A percentile compares a stretch with the other conserved stretches of the same genome.
Conservation (phyloP, 345 rosid genomes). For the Populus davidiana region DNA sequence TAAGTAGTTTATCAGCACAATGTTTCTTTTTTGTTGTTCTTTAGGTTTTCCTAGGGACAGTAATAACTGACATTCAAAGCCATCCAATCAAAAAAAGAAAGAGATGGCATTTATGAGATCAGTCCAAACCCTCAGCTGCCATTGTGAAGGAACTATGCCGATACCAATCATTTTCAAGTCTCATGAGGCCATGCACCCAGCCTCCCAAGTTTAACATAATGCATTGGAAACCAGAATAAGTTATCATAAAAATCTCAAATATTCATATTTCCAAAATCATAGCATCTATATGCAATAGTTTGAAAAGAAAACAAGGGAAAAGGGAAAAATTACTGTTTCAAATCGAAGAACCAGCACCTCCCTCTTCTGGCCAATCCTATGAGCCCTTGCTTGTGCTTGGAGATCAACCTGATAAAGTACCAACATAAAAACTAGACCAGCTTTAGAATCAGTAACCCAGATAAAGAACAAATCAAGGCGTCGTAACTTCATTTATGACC, state of each 20-base stretch:
- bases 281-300: not conserved
- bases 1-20: not conserved
- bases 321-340: slow-evolving; percentile 56
- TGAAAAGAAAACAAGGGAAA: not conserved
- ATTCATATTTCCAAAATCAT: slow-evolving; percentile 6
- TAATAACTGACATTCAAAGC: not conserved
- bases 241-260: not conserved
- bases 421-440: slow-evolving; percentile 3
- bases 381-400: slow-evolving; percentile 98
- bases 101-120: not conserved
- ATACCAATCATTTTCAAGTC: not conserved
- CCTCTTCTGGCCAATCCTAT: slow-evolving; percentile 94
- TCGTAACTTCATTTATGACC: slow-evolving; percentile 35
- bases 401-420: slow-evolving; percentile 67
- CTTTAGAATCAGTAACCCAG: slow-evolving; percentile 9
- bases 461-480: slow-evolving; percentile 11
- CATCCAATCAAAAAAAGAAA: not conserved
- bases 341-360: slow-evolving; percentile 95
- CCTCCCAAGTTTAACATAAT: not conserved
- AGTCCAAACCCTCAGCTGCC: not conserved
- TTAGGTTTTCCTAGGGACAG: not conserved
- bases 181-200: not conserved
- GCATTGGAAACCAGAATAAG: not conserved
- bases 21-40: not conserved
- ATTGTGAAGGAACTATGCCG: not conserved